A percentile compares a stretch with the other conserved stretches of the same genome.
Evolutionary conservation across 1,139 yeast genomes (phyloP).

Genomic region (Scheffersomyces illinoinensis): DNA sequence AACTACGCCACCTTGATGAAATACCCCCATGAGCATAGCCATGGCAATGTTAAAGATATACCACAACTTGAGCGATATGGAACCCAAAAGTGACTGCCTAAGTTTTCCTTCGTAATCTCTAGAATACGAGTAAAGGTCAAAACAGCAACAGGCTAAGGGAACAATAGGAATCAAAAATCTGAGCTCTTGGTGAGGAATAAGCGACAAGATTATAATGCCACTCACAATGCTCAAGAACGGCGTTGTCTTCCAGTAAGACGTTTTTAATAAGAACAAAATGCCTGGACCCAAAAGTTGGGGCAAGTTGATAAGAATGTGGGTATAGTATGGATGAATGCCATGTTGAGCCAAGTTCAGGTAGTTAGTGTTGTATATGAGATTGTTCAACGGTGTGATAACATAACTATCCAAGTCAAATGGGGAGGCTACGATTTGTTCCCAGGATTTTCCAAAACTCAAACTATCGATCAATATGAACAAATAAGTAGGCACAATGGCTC

Average conservation of each 20-base stretch:
- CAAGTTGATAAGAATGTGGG: conserved; percentile 71
- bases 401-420: conserved; percentile 18
- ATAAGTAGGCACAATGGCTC: conserved; percentile 35
- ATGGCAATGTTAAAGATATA: conserved; percentile 60
- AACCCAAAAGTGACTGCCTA: conserved; percentile 12
- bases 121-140: conserved; percentile 36
- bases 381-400: conserved; percentile 75
- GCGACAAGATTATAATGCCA: conserved; percentile 61
- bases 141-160: conserved; percentile 69
- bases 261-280: conserved; percentile 42
- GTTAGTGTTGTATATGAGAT: conserved; percentile 66
- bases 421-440: neutral
- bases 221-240: conserved; percentile 63
- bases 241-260: conserved; percentile 42
- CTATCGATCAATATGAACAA: conserved; percentile 53
- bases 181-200: conserved; percentile 88
- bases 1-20: conserved; percentile 90
- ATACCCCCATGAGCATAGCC: conserved; percentile 70
- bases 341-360: conserved; percentile 65
- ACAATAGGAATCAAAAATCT: conserved; percentile 78
- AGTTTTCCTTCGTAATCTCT: conserved; percentile 1
- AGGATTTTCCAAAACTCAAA: conserved; percentile 4
- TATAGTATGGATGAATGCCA: conserved; percentile 79
- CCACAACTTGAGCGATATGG: conserved; percentile 49
- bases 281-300: conserved; percentile 86